phyloP scores from a whole-genome alignment of 1,139 yeast genomes.

The Meyerozyma sp. region DNA sequence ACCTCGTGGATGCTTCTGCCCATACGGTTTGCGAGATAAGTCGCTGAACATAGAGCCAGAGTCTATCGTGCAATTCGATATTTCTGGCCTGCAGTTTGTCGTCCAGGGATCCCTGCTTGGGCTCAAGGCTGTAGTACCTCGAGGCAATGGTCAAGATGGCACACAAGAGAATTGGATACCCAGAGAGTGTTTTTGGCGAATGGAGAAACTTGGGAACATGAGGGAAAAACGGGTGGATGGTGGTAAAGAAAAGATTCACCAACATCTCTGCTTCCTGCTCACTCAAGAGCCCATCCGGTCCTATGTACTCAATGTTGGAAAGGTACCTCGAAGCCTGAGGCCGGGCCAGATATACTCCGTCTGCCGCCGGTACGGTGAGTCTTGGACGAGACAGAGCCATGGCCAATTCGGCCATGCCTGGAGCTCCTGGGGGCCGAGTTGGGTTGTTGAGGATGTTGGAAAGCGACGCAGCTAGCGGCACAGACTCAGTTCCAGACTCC shows the following conservation, averaged over 20 bases:
- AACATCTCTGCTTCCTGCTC: conserved; percentile 63
- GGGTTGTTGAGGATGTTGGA: not conserved
- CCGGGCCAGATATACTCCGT: conserved; percentile 42
- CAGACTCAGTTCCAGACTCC: not conserved
- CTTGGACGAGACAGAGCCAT: conserved; percentile 9
- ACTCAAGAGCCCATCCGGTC: conserved; percentile 53
- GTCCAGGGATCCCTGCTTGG: conserved; percentile 17
- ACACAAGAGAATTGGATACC: conserved; percentile 75
- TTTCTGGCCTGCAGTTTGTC: conserved; percentile 34
- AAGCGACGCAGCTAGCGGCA: not conserved
- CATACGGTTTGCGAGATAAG: conserved; percentile 84
- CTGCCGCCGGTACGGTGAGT: conserved; percentile 41
- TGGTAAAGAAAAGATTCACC: conserved; percentile 61
- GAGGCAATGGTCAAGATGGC: conserved; percentile 77
- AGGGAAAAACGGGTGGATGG: conserved; percentile 89
- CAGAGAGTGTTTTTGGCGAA: conserved; percentile 59
- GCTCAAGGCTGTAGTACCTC: conserved; percentile 59
- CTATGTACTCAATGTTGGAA: conserved; percentile 62
- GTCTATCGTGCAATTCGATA: conserved; percentile 64
- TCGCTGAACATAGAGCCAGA: conserved; percentile 82
- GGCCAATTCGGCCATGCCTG: not conserved
- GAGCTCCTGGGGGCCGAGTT: not conserved
- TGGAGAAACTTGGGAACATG: conserved; percentile 74
- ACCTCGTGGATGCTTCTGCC: conserved; percentile 90
- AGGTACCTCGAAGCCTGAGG: conserved; percentile 51